Conservation (phyloP, 2,329 filamentous ascomycete species). For the Lasiodiplodia hormozganensis region DNA sequence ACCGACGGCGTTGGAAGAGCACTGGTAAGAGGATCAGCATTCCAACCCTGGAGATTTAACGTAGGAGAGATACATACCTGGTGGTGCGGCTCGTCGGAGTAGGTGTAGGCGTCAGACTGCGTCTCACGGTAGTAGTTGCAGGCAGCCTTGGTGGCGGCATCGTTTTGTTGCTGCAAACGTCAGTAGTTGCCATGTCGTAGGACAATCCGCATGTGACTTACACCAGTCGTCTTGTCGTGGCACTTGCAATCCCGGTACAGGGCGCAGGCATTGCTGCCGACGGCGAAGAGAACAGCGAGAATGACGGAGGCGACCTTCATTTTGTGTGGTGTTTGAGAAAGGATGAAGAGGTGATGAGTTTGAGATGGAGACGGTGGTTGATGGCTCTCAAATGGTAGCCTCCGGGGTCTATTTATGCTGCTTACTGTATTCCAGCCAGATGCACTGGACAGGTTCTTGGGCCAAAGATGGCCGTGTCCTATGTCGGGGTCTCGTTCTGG, state of each 20-base stretch:
- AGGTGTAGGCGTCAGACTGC: neutral
- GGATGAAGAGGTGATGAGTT: neutral
- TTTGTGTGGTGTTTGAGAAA: neutral
- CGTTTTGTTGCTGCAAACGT: conserved; percentile 4
- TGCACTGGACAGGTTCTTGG: too few relatives aligned
- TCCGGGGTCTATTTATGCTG: too few relatives aligned
- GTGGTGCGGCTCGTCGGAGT: neutral
- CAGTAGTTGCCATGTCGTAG: neutral
- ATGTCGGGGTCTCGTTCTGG: neutral
- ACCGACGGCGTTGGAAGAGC: neutral
- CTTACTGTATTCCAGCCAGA: too few relatives aligned
- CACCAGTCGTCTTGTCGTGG: conserved; percentile 1
- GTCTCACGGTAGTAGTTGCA: conserved; percentile 13
- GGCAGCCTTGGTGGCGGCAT: conserved; percentile 5
- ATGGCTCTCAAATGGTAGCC: neutral
- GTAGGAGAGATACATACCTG: neutral
- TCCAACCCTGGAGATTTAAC: too few relatives aligned
- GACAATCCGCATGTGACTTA: neutral
- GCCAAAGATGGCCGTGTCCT: neutral
- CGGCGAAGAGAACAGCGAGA: neutral
- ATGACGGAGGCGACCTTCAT: conserved; percentile 4
- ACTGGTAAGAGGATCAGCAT: neutral
- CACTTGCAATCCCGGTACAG: conserved; percentile 13
- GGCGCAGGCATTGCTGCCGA: conserved; percentile 17
- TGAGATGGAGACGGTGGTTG: neutral